Evolutionary conservation across 306 rosid genomes (phyloP).

Genomic region (Delonix regia): DNA sequence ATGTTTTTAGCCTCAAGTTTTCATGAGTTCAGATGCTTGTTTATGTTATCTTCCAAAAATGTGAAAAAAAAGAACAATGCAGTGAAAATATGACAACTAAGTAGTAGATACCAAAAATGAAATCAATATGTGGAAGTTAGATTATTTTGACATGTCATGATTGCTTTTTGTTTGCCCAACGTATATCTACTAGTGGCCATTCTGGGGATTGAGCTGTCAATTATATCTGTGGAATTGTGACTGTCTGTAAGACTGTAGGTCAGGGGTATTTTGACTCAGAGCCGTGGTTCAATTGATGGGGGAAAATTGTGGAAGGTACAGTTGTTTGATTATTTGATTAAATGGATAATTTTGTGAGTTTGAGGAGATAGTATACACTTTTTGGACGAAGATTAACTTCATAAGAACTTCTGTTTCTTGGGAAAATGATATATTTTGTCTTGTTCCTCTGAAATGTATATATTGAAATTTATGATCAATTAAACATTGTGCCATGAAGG

Average conservation of each 20-base stretch:
- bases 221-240: neutral
- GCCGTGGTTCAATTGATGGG: neutral
- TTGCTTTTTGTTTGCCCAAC: neutral
- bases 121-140: neutral
- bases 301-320: neutral
- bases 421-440: neutral
- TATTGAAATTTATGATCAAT: neutral
- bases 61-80: neutral
- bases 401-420: neutral
- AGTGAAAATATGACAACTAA: neutral
- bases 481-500: neutral
- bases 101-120: conserved; percentile 2
- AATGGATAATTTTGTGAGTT: neutral
- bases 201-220: neutral
- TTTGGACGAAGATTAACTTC: neutral
- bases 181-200: too few relatives aligned
- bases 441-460: neutral
- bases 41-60: neutral
- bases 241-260: neutral
- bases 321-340: neutral
- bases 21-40: neutral
- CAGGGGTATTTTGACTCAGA: neutral
- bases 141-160: neutral
- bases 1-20: neutral
- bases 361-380: neutral